Base-by-base conservation (phyloP, 345 rosid species). In the Aurinia saxatilis region DNA sequence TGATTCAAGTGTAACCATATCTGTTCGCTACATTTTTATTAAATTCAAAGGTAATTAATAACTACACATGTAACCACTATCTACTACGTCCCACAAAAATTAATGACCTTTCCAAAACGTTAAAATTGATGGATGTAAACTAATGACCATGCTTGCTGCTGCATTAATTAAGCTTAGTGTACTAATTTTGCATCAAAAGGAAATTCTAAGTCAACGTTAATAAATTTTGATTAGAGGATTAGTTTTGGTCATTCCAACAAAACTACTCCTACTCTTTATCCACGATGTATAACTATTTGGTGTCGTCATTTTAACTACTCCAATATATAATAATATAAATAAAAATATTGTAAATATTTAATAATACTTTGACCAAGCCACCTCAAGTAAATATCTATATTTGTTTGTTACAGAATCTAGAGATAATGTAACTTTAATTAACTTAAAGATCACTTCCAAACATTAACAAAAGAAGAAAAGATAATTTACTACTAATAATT, bases 41-140 rank as follows among this genome's bases (percentile, higher is more conserved):
- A 53, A 23, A 8, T 34, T 15, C 33, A 65, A 36, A 33, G 39
- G 4, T 37, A 36, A 9, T 27, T 55, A 65, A 27, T 6, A 12
- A 25, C 8, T 5, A 35, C 52, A 65, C 60, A 45, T 65, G 60
- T 25, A 10, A 46, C 2, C n/a, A n/a, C n/a, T n/a, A n/a, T n/a
- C 23, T 33, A 29, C 11, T 4, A 44, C 2, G 19, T 31, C 63
- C 18, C 2, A 21, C 2, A 44, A 8, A 14, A 30, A 2, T 5
- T 12, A 52, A 34, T 65, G 46, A 54, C 62, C 37, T 54, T 23
- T 12, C 55, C 8, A 45, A 45, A 35, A 45, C 62, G 54, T 45
- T 23, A 23, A 50, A 39, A 54, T 23, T 52, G 18, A 58, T 42
- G 36, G 35, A 10, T 25, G 6, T 23, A 39, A 25, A 11, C 6